These are phyloP conservation scores for Corymbia calophylla DNA, from an alignment of 441 rosid genomes.

Conservation along the genomic window DNA sequence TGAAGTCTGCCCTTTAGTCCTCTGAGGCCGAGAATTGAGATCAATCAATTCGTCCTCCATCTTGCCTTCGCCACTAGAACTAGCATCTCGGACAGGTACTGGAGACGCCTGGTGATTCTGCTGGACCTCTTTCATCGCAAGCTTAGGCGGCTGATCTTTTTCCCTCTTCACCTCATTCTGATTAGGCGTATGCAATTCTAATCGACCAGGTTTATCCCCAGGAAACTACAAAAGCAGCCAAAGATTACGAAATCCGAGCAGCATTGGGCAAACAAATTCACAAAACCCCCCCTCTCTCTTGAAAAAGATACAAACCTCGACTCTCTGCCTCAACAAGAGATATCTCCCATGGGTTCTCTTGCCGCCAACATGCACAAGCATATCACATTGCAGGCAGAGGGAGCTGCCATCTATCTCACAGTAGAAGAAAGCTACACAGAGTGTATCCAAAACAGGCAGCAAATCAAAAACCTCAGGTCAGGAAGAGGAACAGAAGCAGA, in stretches of 20 bases:
- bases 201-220: conserved; percentile 49
- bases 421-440: conserved; percentile 68
- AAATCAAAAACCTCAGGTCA: conserved; percentile 8
- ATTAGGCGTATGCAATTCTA: conserved; percentile 25
- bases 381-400: conserved; percentile 76
- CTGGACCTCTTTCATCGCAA: conserved; percentile 26
- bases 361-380: conserved; percentile 75
- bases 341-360: conserved; percentile 74
- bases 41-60: conserved; percentile 47
- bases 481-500: not conserved
- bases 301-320: conserved; percentile 47
- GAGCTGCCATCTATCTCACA: conserved; percentile 79
- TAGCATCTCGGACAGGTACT: conserved; percentile 22
- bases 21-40: conserved; percentile 64
- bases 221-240: conserved; percentile 55
- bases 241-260: conserved; percentile 1
- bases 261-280: not conserved
- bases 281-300: not conserved
- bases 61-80: conserved; percentile 35
- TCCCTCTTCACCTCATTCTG: conserved; percentile 33
- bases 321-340: conserved; percentile 64
- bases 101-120: conserved; percentile 42
- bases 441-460: conserved; percentile 10
- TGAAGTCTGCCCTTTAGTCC: conserved; percentile 40
- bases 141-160: conserved; percentile 24